Conservation (phyloP, 1,139 yeast species). For the Magnusiomyces paraingens region DNA sequence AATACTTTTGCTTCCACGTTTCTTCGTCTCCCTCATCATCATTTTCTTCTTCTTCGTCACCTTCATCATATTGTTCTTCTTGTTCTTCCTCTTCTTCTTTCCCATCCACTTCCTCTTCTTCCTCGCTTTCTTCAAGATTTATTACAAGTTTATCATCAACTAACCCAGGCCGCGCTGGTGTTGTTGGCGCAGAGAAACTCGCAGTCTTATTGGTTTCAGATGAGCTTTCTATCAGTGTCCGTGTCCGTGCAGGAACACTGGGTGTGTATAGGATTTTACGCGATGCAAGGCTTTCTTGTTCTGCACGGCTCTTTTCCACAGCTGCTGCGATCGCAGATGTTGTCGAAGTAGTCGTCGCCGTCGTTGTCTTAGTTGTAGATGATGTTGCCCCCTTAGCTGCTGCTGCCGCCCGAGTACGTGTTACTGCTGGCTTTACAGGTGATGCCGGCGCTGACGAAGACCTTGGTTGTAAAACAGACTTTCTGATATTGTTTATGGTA, state of each 20-base stretch:
- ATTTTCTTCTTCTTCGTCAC: constrained; percentile 9
- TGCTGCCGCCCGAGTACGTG: background rate
- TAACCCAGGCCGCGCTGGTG: background rate
- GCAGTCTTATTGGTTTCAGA: background rate
- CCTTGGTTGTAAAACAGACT: background rate
- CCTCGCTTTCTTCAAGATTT: constrained; percentile 4
- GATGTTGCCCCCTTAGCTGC: too few species aligned
- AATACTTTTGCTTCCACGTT: constrained; percentile 13
- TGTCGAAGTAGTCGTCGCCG: too few species aligned
- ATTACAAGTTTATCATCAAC: background rate
- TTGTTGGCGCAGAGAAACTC: background rate
- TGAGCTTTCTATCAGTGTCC: background rate
- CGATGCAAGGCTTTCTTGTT: too few species aligned
- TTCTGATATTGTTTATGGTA: background rate
- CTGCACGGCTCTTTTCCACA: too few species aligned
- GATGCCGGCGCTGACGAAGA: background rate
- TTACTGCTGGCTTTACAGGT: background rate
- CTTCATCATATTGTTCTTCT: background rate
- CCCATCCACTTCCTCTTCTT: background rate
- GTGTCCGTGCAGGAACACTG: too few species aligned
- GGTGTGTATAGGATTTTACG: too few species aligned
- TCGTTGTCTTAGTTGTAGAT: too few species aligned
- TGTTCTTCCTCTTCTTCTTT: background rate
- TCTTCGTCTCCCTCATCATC: background rate
- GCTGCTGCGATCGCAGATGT: too few species aligned